A percentile compares a stretch with the other conserved stretches of the same genome.
Evolutionary conservation across 2,329 filamentous ascomycete genomes (phyloP).

Genomic region (Exophiala calicioides): DNA sequence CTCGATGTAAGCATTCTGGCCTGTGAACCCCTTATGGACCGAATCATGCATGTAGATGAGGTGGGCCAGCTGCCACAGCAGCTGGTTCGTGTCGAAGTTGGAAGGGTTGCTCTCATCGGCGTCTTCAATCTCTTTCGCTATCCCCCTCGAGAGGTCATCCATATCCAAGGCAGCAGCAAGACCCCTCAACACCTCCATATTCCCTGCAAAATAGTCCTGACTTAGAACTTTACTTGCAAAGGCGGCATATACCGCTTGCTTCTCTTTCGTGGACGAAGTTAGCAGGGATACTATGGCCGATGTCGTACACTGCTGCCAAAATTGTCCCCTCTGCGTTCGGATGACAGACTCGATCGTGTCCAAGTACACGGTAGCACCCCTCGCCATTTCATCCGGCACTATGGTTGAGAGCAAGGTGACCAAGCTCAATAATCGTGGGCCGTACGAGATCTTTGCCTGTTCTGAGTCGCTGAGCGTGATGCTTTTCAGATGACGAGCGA

Average conservation of each 20-base stretch:
- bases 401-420: conserved; percentile 41
- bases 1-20: conserved; percentile 55
- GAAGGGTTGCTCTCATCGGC: conserved; percentile 41
- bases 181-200: conserved; percentile 6
- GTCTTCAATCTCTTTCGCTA: conserved; percentile 16
- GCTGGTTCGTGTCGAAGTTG: conserved; percentile 43
- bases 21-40: conserved; percentile 34
- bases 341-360: conserved; percentile 15
- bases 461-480: conserved; percentile 1
- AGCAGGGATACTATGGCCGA: conserved; percentile 16
- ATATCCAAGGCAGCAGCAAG: conserved; percentile 16
- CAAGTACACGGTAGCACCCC: conserved; percentile 15
- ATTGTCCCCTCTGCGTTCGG: conserved; percentile 2
- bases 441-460: conserved; percentile 8
- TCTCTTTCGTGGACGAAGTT: conserved; percentile 7
- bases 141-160: conserved; percentile 11
- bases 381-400: conserved; percentile 39
- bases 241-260: conserved; percentile 12
- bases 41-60: conserved; percentile 59
- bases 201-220: conserved; percentile 12
- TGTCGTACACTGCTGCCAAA: conserved; percentile 9
- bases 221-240: conserved; percentile 20
- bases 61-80: conserved; percentile 60
- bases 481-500: conserved; percentile 20
- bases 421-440: conserved; percentile 17